These are phyloP conservation scores for Aspergillus pseudoviridinutans DNA, from an alignment of 2,329 filamentous ascomycete species.

Conservation along the genomic window DNA sequence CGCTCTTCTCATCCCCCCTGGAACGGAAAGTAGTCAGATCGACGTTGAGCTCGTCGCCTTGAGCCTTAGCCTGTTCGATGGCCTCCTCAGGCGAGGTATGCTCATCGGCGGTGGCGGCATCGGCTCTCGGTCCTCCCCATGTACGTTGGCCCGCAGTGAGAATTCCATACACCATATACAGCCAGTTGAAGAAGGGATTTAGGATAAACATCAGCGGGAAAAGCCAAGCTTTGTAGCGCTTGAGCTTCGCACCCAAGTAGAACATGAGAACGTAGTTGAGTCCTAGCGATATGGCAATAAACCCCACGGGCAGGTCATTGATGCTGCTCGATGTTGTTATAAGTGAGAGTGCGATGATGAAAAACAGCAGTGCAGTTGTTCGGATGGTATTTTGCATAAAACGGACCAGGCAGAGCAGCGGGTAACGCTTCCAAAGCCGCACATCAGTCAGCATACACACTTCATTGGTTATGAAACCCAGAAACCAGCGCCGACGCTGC, in stretches of 20 bases:
- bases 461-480: conserved; percentile 97
- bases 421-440: conserved; percentile 86
- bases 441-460: conserved; percentile 97
- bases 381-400: conserved; percentile 97
- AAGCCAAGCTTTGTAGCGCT: conserved; percentile 87
- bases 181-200: conserved; percentile 97
- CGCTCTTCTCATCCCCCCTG: conserved; percentile 38
- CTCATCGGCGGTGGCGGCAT: conserved; percentile 75
- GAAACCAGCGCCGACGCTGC: conserved; percentile 92
- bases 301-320: conserved; percentile 78
- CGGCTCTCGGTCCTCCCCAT: conserved; percentile 90
- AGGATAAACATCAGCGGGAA: conserved; percentile 94
- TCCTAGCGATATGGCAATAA: conserved; percentile 87
- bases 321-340: conserved; percentile 78
- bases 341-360: conserved; percentile 85
- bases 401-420: conserved; percentile 76
- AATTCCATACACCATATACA: conserved; percentile 96
- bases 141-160: conserved; percentile 92
- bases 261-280: conserved; percentile 95
- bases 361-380: conserved; percentile 89
- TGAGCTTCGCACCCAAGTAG: conserved; percentile 84
- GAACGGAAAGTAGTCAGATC: conserved; percentile 77
- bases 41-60: conserved; percentile 84
- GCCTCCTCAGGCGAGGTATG: conserved; percentile 75
- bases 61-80: conserved; percentile 72